These are phyloP conservation scores for Withania somnifera DNA, from an alignment of 305 asterid species.

Conservation along the genomic window DNA sequence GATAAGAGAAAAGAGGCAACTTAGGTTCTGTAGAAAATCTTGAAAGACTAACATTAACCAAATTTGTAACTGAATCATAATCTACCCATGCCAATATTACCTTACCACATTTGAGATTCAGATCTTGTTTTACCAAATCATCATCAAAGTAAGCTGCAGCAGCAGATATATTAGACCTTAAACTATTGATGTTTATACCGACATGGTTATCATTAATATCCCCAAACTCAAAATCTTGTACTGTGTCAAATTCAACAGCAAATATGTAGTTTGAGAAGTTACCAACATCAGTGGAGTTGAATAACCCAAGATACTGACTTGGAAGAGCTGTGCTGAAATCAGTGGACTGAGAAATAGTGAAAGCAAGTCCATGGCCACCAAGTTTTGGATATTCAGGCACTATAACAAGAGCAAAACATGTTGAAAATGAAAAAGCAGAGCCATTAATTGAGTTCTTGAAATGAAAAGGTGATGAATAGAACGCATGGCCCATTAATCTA, in stretches of 20 bases:
- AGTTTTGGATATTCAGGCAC: conserved; percentile 42
- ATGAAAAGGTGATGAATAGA: conserved; percentile 28
- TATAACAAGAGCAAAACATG: conserved; percentile 40
- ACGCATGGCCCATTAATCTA: conserved; percentile 37
- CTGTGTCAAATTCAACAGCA: conserved; percentile 68
- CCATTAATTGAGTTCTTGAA: conserved; percentile 40
- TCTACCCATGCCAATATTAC: conserved; percentile 54
- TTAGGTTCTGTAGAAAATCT: conserved; percentile 32
- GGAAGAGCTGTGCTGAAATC: conserved; percentile 28
- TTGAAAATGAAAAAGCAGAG: conserved; percentile 43
- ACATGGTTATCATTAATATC: conserved; percentile 57
- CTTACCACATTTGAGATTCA: conserved; percentile 31
- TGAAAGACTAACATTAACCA: conserved; percentile 41
- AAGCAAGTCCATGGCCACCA: conserved; percentile 66
- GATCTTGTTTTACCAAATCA: neutral
- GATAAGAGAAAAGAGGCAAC: conserved; percentile 29
- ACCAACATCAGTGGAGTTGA: conserved; percentile 30
- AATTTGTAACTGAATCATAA: conserved; percentile 29
- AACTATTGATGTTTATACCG: conserved; percentile 45
- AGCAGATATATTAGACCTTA: conserved; percentile 32
- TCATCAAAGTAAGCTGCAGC: conserved; percentile 14
- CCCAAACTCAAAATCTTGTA: conserved; percentile 38
- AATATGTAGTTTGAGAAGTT: conserved; percentile 40
- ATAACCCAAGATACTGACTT: conserved; percentile 51
- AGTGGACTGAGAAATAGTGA: conserved; percentile 25